Conservation (phyloP, 352 stramenopile species). For the Hyphochytrium catenoides region DNA sequence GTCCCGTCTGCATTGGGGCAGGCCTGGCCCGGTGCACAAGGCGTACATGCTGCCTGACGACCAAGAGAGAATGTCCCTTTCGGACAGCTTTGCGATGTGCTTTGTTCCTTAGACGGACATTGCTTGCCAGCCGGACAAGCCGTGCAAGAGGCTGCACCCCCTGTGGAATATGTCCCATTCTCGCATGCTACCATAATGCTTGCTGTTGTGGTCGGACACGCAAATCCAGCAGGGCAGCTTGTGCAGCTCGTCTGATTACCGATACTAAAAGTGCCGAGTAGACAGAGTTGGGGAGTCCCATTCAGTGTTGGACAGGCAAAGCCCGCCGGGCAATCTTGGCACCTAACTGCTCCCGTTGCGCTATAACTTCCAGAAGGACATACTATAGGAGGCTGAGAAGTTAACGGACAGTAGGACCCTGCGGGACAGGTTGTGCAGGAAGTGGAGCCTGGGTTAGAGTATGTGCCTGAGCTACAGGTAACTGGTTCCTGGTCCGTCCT, state of each 20-base stretch:
- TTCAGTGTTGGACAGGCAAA: slow-evolving; percentile 21
- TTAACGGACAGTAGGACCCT: slow-evolving; percentile 11
- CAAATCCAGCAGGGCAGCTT: slow-evolving; percentile 32
- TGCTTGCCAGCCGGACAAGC: slow-evolving; percentile 12
- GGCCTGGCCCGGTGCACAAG: slow-evolving; percentile 35
- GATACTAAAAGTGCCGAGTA: slow-evolving; percentile 27
- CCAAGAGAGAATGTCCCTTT: slow-evolving; percentile 8
- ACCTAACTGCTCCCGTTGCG: neutral
- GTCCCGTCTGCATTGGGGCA: slow-evolving; percentile 38
- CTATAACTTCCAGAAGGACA: slow-evolving; percentile 1
- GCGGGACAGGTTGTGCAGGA: slow-evolving; percentile 37
- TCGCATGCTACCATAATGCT: slow-evolving; percentile 20
- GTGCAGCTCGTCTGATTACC: slow-evolving; percentile 23
- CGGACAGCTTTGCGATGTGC: slow-evolving; percentile 6
- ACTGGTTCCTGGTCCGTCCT: neutral
- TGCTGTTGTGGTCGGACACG: slow-evolving; percentile 28
- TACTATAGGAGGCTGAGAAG: neutral
- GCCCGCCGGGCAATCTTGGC: neutral
- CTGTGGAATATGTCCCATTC: slow-evolving; percentile 26
- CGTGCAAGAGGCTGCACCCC: slow-evolving; percentile 22
- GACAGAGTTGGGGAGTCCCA: slow-evolving; percentile 15
- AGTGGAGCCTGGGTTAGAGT: slow-evolving; percentile 14
- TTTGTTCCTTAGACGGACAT: neutral
- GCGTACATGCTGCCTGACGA: slow-evolving; percentile 8
- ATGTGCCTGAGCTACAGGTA: slow-evolving; percentile 21